Evolutionary conservation across 441 rosid genomes (phyloP), one percentile per base, ranked within the genome.

Genomic region (Euphorbia schlechtendalii): DNA sequence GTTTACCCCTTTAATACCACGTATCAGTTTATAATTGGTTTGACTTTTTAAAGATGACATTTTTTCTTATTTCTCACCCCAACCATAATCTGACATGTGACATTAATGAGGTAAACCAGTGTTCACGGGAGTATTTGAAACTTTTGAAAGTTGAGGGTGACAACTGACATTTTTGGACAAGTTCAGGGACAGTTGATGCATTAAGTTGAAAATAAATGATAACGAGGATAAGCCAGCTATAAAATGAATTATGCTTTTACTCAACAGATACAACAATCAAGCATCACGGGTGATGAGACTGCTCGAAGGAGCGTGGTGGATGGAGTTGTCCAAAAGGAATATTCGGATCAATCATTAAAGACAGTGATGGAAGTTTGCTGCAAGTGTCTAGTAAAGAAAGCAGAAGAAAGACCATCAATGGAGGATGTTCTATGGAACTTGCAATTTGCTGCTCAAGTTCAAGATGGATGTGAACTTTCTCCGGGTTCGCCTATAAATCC

Each of bases 371-470:
- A 87, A 73, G 80, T 94, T 45, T 86, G 96, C 28, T 63, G 76
- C 49, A 82, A 96, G 74, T 94, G 97, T 70, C 77, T 94, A 55
- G 81, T 71, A 0, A 79, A 81, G 73, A 79, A 86, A 12, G 85
- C 89, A 12, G 66, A 58, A 20, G 88, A 87, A 5, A 77, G 94
- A 54, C 96, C 96, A 36, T 87, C 99, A 7, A 71, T 94, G 38
- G 99, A 94, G 69, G 99, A 94, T 63, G 84, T 94, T 24, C 68
- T 94, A 21, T 94, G 97, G 97, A 89, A 94, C 82, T 84, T 94
- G 84, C 96, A 94, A 72, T 94, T 86, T 73, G 92, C 96, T 40
- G 85, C 97, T 69, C 99, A 94, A 78, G 96, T 89, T 69, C 96
- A 88, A 71, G 87, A 87, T 2, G 83, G 81, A 45, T 80, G 86